phyloP scores from a whole-genome alignment of 306 rosid species.

The Prunus mira region DNA sequence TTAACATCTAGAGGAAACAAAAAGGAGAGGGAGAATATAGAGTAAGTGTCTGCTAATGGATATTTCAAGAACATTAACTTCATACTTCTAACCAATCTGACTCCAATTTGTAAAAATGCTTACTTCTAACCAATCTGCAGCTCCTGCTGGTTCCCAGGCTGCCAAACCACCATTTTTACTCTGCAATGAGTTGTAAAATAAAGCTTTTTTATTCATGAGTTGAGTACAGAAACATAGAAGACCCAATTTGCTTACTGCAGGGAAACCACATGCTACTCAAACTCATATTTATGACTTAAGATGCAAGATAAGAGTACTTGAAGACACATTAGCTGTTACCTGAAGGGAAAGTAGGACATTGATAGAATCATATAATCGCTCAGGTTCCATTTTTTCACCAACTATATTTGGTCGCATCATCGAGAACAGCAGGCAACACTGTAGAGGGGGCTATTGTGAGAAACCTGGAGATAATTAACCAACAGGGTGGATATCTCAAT shows the following conservation, averaged over 20 bases:
- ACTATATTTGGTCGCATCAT: constrained; percentile 52
- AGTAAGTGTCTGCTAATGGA: no score
- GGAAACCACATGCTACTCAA: background rate
- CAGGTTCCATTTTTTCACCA: constrained; percentile 59
- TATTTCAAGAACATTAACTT: no score
- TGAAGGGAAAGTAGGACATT: constrained; percentile 59
- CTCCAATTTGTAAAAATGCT: background rate
- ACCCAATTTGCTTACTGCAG: background rate
- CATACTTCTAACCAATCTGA: background rate
- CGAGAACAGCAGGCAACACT: constrained; percentile 72
- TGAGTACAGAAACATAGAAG: background rate
- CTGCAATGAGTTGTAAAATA: constrained; percentile 20
- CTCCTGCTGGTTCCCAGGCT: constrained; percentile 66
- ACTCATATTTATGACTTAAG: background rate
- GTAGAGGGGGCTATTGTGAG: background rate
- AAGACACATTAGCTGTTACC: constrained; percentile 27
- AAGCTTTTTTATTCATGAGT: no score
- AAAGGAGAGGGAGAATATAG: background rate
- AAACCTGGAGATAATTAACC: background rate
- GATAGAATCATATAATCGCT: constrained; percentile 47
- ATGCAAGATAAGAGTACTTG: background rate
- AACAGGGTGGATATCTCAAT: background rate
- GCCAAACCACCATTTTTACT: constrained; percentile 66
- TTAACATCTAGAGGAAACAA: background rate
- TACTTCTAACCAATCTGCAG: background rate